Conservation (phyloP, 2,329 filamentous ascomycete species). For the Trichoderma polysporum region DNA sequence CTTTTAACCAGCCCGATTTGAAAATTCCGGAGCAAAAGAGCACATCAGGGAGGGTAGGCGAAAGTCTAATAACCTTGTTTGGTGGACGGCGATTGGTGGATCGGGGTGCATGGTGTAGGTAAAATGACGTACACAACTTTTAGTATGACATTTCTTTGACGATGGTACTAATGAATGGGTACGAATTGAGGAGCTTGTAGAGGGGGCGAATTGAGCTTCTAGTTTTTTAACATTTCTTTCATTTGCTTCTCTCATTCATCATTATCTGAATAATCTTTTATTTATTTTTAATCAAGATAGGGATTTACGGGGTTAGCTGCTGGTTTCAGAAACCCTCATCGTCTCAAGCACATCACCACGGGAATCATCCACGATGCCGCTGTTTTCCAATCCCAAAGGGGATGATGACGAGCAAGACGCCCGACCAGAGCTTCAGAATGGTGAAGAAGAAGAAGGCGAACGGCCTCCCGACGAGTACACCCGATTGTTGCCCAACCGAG, state of each 20-base stretch:
- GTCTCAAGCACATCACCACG: neutral
- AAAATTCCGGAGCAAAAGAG: constrained; percentile 6
- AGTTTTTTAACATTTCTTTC: neutral
- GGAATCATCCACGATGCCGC: constrained; percentile 31
- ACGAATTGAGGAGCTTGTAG: neutral
- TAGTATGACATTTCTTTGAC: constrained; percentile 16
- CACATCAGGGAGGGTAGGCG: neutral
- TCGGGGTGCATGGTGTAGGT: neutral
- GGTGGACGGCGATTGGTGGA: constrained; percentile 8
- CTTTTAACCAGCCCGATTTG: neutral
- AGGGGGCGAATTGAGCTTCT: neutral
- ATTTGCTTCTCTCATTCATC: neutral
- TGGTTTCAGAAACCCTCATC: neutral
- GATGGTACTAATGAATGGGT: neutral
- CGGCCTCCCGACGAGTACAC: constrained; percentile 52
- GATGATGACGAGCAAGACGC: constrained; percentile 26
- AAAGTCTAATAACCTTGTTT: neutral
- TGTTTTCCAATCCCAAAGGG: constrained; percentile 33
- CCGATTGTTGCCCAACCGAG: constrained; percentile 67
- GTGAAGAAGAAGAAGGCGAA: constrained; percentile 23
- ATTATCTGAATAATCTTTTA: neutral
- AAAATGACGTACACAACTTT: constrained; percentile 18
- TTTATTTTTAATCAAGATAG: neutral
- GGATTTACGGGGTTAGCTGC: neutral
- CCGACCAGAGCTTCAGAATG: neutral